Evolutionary conservation across 805 yeast species (phyloP).

Genomic region (Starmerella floris): DNA sequence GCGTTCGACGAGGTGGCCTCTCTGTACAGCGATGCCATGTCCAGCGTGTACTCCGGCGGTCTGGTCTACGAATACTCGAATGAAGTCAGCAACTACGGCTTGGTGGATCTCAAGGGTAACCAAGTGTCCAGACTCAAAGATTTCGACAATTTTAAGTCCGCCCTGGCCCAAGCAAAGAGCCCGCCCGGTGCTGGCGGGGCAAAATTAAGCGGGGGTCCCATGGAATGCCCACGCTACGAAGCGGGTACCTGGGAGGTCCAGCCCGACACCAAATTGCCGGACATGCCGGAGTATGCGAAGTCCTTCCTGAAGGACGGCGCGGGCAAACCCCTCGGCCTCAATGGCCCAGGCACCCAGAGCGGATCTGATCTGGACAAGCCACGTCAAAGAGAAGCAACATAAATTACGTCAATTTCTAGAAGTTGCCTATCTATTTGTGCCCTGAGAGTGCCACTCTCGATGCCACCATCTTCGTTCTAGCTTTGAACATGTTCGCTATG

Average conservation of each 20-base stretch:
- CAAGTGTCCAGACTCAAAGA: constrained; percentile 46
- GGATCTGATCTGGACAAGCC: constrained; percentile 25
- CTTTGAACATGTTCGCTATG: too few species aligned
- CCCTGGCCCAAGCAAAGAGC: constrained; percentile 39
- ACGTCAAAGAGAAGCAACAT: too few species aligned
- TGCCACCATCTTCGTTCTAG: too few species aligned
- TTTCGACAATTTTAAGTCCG: constrained; percentile 43
- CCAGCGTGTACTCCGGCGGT: constrained; percentile 85
- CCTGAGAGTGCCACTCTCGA: too few species aligned
- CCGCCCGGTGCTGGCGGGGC: constrained; percentile 71
- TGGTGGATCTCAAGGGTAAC: constrained; percentile 42
- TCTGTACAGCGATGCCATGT: constrained; percentile 65
- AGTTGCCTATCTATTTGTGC: too few species aligned
- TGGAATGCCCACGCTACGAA: constrained; percentile 51
- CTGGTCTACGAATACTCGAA: constrained; percentile 81
- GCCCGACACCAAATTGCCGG: constrained; percentile 45
- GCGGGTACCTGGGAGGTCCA: constrained; percentile 51
- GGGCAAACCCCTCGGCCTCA: constrained; percentile 41
- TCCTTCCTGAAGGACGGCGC: constrained; percentile 51
- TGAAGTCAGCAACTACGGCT: constrained; percentile 68
- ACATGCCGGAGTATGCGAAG: constrained; percentile 54
- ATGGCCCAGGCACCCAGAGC: constrained; percentile 29
- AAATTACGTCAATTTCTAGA: too few species aligned
- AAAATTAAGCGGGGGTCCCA: constrained; percentile 32
- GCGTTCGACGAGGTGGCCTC: constrained; percentile 65